These are phyloP conservation scores for Stipa capillata DNA, from an alignment of 176 grass and related monocot species.

Conservation along the genomic window DNA sequence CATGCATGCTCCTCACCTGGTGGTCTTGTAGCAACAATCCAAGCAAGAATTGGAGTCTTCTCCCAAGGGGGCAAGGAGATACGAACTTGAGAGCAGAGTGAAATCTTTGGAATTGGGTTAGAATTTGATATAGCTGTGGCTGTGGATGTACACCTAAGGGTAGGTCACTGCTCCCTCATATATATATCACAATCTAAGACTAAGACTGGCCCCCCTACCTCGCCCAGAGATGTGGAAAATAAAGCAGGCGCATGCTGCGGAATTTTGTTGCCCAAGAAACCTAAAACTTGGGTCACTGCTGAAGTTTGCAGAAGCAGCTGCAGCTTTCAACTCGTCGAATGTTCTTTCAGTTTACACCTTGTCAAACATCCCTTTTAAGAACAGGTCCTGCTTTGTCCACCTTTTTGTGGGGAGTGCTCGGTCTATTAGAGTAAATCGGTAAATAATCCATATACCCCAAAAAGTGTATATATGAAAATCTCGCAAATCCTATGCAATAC, in stretches of 20 bases:
- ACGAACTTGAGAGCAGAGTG: background rate
- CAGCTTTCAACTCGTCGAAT: background rate
- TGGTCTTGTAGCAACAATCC: background rate
- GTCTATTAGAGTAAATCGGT: too few relatives aligned
- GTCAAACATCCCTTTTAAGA: background rate
- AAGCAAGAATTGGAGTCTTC: background rate
- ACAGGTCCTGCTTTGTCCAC: background rate
- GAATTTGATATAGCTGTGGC: background rate
- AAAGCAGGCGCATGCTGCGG: background rate
- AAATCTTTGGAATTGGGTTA: background rate
- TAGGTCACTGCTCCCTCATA: slow-evolving; percentile 21
- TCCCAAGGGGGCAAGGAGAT: background rate
- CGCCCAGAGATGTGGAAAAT: slow-evolving; percentile 19
- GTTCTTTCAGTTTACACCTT: slow-evolving; percentile 9
- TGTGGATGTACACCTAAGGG: slow-evolving; percentile 13
- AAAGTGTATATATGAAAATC: background rate
- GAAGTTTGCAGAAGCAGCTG: background rate
- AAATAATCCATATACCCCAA: too few relatives aligned
- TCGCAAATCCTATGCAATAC: background rate
- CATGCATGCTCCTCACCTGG: slow-evolving; percentile 30
- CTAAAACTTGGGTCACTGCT: background rate
- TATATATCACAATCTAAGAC: slow-evolving; percentile 35
- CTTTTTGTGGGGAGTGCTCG: too few relatives aligned
- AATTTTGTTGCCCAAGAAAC: slow-evolving; percentile 25
- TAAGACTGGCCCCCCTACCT: background rate